Conservation (phyloP, 768 basidiomycete genomes). For the Xerocomellus dryophilus region DNA sequence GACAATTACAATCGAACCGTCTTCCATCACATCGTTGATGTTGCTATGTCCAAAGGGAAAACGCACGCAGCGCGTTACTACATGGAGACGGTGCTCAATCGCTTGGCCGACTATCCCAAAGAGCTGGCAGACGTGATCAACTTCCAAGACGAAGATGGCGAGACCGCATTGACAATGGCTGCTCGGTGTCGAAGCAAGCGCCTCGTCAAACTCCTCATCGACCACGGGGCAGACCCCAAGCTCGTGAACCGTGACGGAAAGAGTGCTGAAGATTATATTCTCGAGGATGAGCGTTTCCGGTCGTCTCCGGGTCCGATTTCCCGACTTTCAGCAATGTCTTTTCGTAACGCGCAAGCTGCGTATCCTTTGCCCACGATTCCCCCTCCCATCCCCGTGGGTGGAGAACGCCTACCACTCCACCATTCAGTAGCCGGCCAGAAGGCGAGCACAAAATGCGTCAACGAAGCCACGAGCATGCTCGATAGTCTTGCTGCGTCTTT, state of each 20-base stretch:
- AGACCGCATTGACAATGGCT: conserved; percentile 95
- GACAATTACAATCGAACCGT: conserved; percentile 97
- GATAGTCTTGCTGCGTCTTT: conserved; percentile 86
- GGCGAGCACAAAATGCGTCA: conserved; percentile 80
- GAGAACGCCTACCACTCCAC: conserved; percentile 73
- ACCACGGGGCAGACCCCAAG: conserved; percentile 95
- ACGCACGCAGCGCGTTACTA: conserved; percentile 98
- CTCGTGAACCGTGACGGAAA: conserved; percentile 93
- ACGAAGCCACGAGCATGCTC: conserved; percentile 82
- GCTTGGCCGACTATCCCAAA: conserved; percentile 89
- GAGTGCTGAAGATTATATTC: conserved; percentile 96
- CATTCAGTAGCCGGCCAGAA: conserved; percentile 82
- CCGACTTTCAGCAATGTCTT: conserved; percentile 64
- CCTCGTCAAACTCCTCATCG: conserved; percentile 90
- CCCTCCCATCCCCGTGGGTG: conserved; percentile 42
- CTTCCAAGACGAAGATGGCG: conserved; percentile 98
- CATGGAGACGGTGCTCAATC: conserved; percentile 90
- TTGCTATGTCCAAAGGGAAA: conserved; percentile 97
- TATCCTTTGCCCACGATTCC: conserved; percentile 42
- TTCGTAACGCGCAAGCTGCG: conserved; percentile 62
- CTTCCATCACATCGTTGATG: conserved; percentile 96
- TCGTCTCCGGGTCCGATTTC: conserved; percentile 83
- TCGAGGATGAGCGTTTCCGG: conserved; percentile 96
- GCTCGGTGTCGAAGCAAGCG: conserved; percentile 94
- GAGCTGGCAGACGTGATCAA: conserved; percentile 98